Evolutionary conservation across 352 stramenopile genomes (phyloP).

Genomic region (Phytophthora tubulina): DNA sequence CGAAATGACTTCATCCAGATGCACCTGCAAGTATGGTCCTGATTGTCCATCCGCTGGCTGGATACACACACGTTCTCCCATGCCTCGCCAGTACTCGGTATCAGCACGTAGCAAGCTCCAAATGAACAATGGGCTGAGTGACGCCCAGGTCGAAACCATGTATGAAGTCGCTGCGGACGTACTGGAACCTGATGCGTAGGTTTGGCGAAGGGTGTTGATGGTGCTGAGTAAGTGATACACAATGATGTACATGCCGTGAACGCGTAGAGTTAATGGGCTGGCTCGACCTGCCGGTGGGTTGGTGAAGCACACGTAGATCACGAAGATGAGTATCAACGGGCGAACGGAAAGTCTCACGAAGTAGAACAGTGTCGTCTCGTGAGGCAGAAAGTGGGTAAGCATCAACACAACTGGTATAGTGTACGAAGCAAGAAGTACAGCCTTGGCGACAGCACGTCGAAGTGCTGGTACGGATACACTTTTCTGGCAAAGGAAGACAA

Average conservation of each 20-base stretch:
- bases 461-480: slow-evolving; percentile 68
- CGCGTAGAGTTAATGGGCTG: slow-evolving; percentile 31
- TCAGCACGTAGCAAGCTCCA: slow-evolving; percentile 66
- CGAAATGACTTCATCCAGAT: slow-evolving; percentile 54
- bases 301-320: slow-evolving; percentile 49
- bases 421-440: slow-evolving; percentile 55
- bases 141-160: slow-evolving; percentile 39
- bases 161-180: slow-evolving; percentile 27
- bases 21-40: slow-evolving; percentile 8
- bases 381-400: slow-evolving; percentile 21
- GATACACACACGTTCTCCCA: slow-evolving; percentile 53
- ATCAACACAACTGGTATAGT: slow-evolving; percentile 54
- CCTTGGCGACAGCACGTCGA: slow-evolving; percentile 46
- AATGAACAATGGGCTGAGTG: slow-evolving; percentile 48
- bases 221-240: slow-evolving; percentile 41
- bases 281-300: slow-evolving; percentile 43
- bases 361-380: slow-evolving; percentile 35
- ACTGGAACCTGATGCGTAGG: slow-evolving; percentile 8
- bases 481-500: slow-evolving; percentile 70
- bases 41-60: slow-evolving; percentile 26
- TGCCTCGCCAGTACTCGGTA: slow-evolving; percentile 57
- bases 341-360: slow-evolving; percentile 30
- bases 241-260: slow-evolving; percentile 48
- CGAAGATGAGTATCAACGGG: slow-evolving; percentile 36
- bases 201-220: slow-evolving; percentile 33